Base-by-base conservation (phyloP, 371 early-diverging fungal genomes). In the Dipsacomyces acuminosporus region DNA sequence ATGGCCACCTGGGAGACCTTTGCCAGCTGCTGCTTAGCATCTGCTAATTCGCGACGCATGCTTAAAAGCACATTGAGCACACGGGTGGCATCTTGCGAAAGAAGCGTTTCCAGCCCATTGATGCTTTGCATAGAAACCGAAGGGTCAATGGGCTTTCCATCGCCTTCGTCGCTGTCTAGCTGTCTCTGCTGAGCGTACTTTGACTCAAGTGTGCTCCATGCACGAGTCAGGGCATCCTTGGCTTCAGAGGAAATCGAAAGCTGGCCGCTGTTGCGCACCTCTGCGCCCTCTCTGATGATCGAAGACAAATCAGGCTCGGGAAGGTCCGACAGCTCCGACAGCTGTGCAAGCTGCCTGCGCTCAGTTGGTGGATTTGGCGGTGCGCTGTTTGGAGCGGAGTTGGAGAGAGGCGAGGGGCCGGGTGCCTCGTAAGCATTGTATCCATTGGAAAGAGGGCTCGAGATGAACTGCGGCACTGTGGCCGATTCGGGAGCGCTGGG, bases 21-120 rank as follows among this genome's bases (percentile, higher is more conserved):
- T 38, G 54, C 51, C 22, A 74, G 54, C 59, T 64, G 56, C 48
- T 65, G 57, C 55, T 72, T 73, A 26, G 73, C 41, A 18, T 72
- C 73, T 6, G 51, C 56, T 48, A 70, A 54, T 41, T 73, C 73
- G n/a, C 61, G 58, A 21, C 70, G 63, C 58, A 74, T 63, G 15
- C 41, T 54, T 26, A 71, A 26, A 4, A 69, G 49, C 19, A 71
- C 50, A n/a, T 50, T 51, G 22, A 70, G 51, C 22, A 60, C 65
- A 3, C 50, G 52, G 21, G 49, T 21, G 3, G 56, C 44, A 9
- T 41, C 49, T 13, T 49, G 47, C 1, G 51, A 51, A 5, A 51
- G 58, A 11, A 51, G 51, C 17, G 24, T 42, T 30, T 46, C 49
- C n/a, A 34, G 44, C 3, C 19, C 43, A 15, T 24, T 44, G 48